Conservation (phyloP, 768 basidiomycete genomes). For the Pulveroboletus ravenelii region DNA sequence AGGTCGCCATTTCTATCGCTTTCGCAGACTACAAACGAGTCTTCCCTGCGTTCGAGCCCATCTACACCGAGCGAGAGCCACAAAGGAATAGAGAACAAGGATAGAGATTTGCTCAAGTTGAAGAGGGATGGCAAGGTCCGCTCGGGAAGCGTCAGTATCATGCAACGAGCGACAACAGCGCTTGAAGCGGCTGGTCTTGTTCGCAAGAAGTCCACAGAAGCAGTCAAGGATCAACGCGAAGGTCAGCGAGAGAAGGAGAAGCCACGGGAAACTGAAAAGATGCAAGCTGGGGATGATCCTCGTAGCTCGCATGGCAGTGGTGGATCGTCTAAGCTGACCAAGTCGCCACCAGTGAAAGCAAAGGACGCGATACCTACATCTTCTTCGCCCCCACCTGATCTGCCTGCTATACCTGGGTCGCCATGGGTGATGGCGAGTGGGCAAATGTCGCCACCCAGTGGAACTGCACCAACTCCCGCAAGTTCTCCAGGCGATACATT, state of each 20-base stretch:
- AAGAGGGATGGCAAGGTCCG: constrained; percentile 58
- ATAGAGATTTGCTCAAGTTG: constrained; percentile 44
- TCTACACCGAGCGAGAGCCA: constrained; percentile 63
- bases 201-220: constrained; percentile 76
- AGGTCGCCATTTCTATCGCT: constrained; percentile 55
- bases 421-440: constrained; percentile 68
- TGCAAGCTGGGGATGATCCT: constrained; percentile 48
- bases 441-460: constrained; percentile 35
- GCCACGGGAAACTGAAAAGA: constrained; percentile 40
- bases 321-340: constrained; percentile 56
- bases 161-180: constrained; percentile 92
- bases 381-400: constrained; percentile 46
- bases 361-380: constrained; percentile 42
- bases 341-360: constrained; percentile 61
- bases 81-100: constrained; percentile 46
- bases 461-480: constrained; percentile 41
- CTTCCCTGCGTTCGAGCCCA: constrained; percentile 55
- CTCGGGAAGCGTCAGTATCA: constrained; percentile 90
- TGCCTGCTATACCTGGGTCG: constrained; percentile 45
- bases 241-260: constrained; percentile 39
- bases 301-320: constrained; percentile 61
- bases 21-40: constrained; percentile 47
- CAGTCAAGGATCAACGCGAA: constrained; percentile 59
- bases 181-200: constrained; percentile 82
- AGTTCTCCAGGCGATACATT: constrained; percentile 51